Evolutionary conservation across 2,329 filamentous ascomycete species (phyloP).

Genomic region (Ophiostoma himal-ulmi): DNA sequence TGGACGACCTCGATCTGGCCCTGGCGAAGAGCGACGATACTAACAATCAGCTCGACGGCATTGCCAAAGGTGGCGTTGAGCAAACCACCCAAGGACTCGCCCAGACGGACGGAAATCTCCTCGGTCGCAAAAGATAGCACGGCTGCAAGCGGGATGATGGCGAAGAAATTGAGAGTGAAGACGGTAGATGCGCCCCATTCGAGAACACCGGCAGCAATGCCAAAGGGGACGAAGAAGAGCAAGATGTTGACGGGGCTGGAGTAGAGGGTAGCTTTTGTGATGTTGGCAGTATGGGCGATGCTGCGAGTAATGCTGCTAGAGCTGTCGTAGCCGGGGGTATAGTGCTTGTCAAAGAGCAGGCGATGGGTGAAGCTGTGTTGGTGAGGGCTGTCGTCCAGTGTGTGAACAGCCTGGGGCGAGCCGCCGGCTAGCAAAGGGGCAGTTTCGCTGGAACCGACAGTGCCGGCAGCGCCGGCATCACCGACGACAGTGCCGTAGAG

Average conservation of each 20-base stretch:
- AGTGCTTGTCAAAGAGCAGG: slow-evolving; percentile 42
- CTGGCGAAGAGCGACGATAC: slow-evolving; percentile 80
- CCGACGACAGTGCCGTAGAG: slow-evolving; percentile 11
- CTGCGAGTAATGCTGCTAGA: slow-evolving; percentile 41
- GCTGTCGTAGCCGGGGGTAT: slow-evolving; percentile 50
- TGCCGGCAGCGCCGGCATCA: slow-evolving; percentile 11
- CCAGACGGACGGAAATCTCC: slow-evolving; percentile 65
- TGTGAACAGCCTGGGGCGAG: not conserved
- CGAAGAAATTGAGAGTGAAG: slow-evolving; percentile 74
- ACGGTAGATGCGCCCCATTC: slow-evolving; percentile 61
- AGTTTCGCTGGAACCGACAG: slow-evolving; percentile 30
- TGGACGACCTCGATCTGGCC: slow-evolving; percentile 86
- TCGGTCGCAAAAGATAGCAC: slow-evolving; percentile 82
- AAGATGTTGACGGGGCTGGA: slow-evolving; percentile 64
- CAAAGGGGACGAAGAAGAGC: slow-evolving; percentile 67
- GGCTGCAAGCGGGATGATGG: slow-evolving; percentile 81
- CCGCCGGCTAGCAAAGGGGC: slow-evolving; percentile 37
- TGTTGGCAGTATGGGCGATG: slow-evolving; percentile 48
- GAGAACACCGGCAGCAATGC: slow-evolving; percentile 59
- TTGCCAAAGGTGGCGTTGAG: slow-evolving; percentile 76
- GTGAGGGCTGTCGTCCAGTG: slow-evolving; percentile 13
- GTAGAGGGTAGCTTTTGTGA: slow-evolving; percentile 51
- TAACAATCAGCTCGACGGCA: slow-evolving; percentile 75
- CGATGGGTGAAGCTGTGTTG: slow-evolving; percentile 29
- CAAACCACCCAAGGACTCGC: slow-evolving; percentile 66